Percentiles rank a stretch among this genome's conserved stretches.
Evolutionary conservation across 768 basidiomycete genomes (phyloP).

Genomic region (Lentinula lateritia): DNA sequence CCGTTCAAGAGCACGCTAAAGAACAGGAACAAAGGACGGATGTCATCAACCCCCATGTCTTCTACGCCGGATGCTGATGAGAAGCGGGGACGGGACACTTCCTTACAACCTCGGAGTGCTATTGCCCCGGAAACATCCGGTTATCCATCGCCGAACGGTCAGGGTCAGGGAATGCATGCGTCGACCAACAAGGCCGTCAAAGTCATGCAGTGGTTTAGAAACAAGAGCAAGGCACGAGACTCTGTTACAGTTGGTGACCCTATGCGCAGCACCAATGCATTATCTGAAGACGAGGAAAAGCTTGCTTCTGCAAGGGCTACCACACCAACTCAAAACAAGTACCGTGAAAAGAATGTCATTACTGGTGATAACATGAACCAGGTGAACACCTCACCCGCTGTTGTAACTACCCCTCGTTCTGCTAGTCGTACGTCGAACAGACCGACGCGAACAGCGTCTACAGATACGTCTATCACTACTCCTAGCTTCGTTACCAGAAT

Average conservation of each 20-base stretch:
- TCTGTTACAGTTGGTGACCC: conserved; percentile 20
- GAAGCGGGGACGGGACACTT: conserved; percentile 9
- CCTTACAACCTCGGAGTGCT: conserved; percentile 12
- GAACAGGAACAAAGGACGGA: conserved; percentile 30
- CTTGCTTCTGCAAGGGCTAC: conserved; percentile 10
- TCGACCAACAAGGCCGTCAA: conserved; percentile 87
- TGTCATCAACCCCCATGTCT: conserved; percentile 24
- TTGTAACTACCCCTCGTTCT: conserved; percentile 4
- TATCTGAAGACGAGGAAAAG: conserved; percentile 11
- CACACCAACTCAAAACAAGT: conserved; percentile 25
- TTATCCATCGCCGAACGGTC: conserved; percentile 19
- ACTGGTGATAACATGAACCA: conserved; percentile 30
- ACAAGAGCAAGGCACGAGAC: conserved; percentile 51
- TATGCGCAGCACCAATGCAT: not conserved
- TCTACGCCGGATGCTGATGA: conserved; percentile 21
- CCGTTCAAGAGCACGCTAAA: conserved; percentile 58
- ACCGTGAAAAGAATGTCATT: conserved; percentile 23
- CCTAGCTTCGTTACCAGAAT: conserved; percentile 42
- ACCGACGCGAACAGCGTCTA: conserved; percentile 40
- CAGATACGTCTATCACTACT: conserved; percentile 38
- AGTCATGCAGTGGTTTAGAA: conserved; percentile 99
- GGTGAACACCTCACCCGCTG: not conserved
- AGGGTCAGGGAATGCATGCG: conserved; percentile 44
- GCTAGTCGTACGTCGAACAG: conserved; percentile 22
- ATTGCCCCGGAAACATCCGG: not conserved